These are phyloP conservation scores for Jacaranda mimosifolia DNA, from an alignment of 257 asterid genomes.

Conservation along the genomic window DNA sequence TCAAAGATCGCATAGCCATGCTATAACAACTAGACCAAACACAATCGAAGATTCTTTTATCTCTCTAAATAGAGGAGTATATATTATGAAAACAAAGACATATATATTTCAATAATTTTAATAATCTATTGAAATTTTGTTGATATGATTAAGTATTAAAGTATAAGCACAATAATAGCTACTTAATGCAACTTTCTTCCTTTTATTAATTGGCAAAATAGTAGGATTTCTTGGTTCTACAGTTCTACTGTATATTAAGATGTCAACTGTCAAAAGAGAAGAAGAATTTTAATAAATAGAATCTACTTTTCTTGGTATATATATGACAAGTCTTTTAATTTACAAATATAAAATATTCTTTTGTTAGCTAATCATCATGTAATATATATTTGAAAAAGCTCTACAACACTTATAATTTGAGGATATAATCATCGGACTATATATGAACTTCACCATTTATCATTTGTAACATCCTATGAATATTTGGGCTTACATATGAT, in stretches of 20 bases:
- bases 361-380: no score
- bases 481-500: no score
- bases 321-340: neutral
- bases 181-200: neutral
- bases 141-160: slow-evolving; percentile 4
- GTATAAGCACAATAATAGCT: neutral
- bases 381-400: no score
- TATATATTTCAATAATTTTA: slow-evolving; percentile 11
- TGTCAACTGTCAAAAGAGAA: no score
- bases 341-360: neutral
- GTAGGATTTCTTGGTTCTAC: neutral
- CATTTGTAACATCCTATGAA: no score
- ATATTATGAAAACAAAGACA: neutral
- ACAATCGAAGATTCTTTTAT: neutral
- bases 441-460: no score
- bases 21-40: neutral
- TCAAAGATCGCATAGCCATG: neutral
- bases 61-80: neutral
- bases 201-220: neutral
- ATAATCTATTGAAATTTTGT: slow-evolving; percentile 15
- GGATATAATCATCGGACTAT: no score
- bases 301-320: neutral
- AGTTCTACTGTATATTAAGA: neutral
- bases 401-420: no score
- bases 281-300: no score